Evolutionary conservation across 176 grass and related monocot genomes (phyloP), one percentile per base, ranked within the genome.

Genomic region (Alopecurus myosuroides): DNA sequence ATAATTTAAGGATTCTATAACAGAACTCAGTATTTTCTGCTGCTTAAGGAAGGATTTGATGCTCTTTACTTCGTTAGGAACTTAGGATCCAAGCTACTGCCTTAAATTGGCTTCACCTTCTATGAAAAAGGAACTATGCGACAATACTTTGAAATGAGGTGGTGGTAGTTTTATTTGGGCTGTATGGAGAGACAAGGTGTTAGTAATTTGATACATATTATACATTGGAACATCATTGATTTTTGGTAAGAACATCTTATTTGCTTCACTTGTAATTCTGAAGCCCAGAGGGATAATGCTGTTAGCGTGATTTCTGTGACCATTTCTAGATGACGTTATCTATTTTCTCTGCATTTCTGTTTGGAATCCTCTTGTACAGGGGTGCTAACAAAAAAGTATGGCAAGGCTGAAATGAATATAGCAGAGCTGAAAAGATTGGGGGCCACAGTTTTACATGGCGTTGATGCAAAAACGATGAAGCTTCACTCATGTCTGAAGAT

Each of bases 391-490:
- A 11, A 0, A 1, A 90, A 95, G 79, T 94, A 95, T 63, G 76
- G 49, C 15, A 46, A 85, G 30, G 93, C 90, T 2, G 63, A 86
- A 69, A 69, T 83, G 73, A 92, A 90, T 69, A 20, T 88, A 56
- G 46, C 11, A 11, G 79, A 74, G 20, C 83, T 92, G 53, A 74
- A 80, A 85, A 71, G 31, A 40, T 23, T 86, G 79, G 86, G 70
- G 0, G 29, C 56, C 52, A 90, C 30, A 0, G 63, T 90, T 44
- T 79, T 92, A 74, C 83, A 92, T 88, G 76, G 62, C 0, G 39
- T 92, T 30, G 55, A 95, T 58, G 88, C 77, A 2, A 71, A 58
- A 70, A 82, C 1, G 34, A 90, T 95, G 85, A 92, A 78, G 69
- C 46, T 73, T 58, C 90, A 92, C 74, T 65, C 61, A 18, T 70